A percentile compares a stretch with the other conserved stretches of the same genome.
phyloP scores from a whole-genome alignment of 1,284 basidiomycete species.

The Schizophyllum amplum region DNA sequence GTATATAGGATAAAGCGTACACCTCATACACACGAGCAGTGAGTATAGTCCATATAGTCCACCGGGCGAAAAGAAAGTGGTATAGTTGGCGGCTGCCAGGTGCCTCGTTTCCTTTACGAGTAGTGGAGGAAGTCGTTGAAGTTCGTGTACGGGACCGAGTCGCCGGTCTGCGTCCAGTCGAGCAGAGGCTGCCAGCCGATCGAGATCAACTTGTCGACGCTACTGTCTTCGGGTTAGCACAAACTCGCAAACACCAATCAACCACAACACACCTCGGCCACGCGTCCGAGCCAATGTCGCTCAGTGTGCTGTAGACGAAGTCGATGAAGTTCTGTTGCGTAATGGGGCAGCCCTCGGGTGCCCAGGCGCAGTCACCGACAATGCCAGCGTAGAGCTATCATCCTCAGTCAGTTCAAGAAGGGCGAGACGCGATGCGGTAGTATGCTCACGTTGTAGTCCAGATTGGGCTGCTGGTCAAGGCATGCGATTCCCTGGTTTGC shows the following conservation, averaged over 20 bases:
- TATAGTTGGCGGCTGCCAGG: too few relatives aligned
- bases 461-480: too few relatives aligned
- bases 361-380: conserved; percentile 12
- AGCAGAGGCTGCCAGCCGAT: conserved; percentile 11
- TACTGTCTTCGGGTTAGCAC: neutral
- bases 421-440: too few relatives aligned
- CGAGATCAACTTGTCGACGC: conserved; percentile 12
- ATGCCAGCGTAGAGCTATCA: conserved; percentile 13
- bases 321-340: conserved; percentile 18
- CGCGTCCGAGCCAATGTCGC: conserved; percentile 1
- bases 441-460: too few relatives aligned
- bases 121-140: conserved; percentile 18
- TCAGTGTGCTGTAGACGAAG: conserved; percentile 13
- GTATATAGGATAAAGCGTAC: too few relatives aligned
- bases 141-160: conserved; percentile 15
- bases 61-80: too few relatives aligned
- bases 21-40: too few relatives aligned
- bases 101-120: too few relatives aligned
- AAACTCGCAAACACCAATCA: too few relatives aligned
- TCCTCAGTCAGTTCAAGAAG: too few relatives aligned
- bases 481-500: too few relatives aligned
- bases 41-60: too few relatives aligned
- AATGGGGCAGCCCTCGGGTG: conserved; percentile 13
- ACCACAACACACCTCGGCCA: conserved; percentile 15
- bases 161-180: conserved; percentile 14